phyloP scores from a whole-genome alignment of 1,139 yeast species.

The Kurtzmaniella natalensis region DNA sequence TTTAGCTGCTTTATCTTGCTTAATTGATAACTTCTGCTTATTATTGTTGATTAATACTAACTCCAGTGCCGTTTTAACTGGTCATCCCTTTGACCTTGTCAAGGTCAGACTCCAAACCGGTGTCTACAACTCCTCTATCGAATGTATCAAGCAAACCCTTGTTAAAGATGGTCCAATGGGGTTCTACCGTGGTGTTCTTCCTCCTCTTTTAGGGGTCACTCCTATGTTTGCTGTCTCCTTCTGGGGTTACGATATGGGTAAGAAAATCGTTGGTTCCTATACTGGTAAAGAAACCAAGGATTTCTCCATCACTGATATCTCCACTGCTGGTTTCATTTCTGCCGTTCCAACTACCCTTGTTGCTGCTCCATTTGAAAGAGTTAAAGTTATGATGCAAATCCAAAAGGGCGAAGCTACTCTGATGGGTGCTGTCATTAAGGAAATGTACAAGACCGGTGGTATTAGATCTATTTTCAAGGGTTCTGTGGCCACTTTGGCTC shows the following conservation, averaged over 20 bases:
- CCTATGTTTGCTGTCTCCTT: conserved; percentile 98
- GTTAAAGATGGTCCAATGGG: conserved; percentile 73
- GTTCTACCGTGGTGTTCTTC: conserved; percentile 80
- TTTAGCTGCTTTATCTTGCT: too few relatives aligned
- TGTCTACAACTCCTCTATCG: conserved; percentile 53
- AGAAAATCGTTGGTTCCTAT: conserved; percentile 54
- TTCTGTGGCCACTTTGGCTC: conserved; percentile 83
- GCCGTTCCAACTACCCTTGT: conserved; percentile 93
- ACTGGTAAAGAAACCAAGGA: conserved; percentile 38
- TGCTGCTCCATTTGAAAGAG: conserved; percentile 96
- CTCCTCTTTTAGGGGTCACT: conserved; percentile 91
- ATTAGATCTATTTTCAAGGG: conserved; percentile 84
- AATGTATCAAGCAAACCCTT: conserved; percentile 67
- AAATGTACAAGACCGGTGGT: conserved; percentile 80
- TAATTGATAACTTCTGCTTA: too few relatives aligned
- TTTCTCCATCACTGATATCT: conserved; percentile 65
- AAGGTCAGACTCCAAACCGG: conserved; percentile 89
- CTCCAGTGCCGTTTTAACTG: conserved; percentile 75
- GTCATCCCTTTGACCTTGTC: conserved; percentile 92
- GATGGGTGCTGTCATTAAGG: conserved; percentile 60
- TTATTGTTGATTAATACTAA: neutral
- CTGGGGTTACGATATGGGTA: conserved; percentile 97
- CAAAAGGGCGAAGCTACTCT: conserved; percentile 50
- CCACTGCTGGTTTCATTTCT: conserved; percentile 92
- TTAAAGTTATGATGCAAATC: conserved; percentile 89